Evolutionary conservation across 202 grass and related monocot species (phyloP).

Genomic region (Musa balbisiana): DNA sequence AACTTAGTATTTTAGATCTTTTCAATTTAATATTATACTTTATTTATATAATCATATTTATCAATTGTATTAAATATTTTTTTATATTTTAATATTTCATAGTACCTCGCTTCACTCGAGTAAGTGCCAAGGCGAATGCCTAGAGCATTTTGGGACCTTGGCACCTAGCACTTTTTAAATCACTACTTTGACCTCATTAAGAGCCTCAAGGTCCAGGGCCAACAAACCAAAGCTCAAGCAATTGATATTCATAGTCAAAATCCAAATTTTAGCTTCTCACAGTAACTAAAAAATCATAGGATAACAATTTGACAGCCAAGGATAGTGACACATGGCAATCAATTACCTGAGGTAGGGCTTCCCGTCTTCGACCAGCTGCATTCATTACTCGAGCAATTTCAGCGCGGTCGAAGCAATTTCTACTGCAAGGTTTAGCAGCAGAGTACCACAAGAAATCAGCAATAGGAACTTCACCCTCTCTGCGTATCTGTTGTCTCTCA

Average conservation of each 20-base stretch:
- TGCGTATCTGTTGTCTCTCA: slow-evolving; percentile 91
- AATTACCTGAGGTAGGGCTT: slow-evolving; percentile 85
- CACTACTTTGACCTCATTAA: neutral
- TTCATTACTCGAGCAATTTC: slow-evolving; percentile 99
- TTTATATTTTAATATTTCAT: too few relatives aligned
- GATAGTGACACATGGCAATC: slow-evolving; percentile 11
- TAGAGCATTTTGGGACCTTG: too few relatives aligned
- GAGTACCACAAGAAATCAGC: slow-evolving; percentile 97
- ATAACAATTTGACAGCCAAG: neutral
- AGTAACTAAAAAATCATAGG: slow-evolving; percentile 1
- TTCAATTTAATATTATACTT: too few relatives aligned
- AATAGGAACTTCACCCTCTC: slow-evolving; percentile 86
- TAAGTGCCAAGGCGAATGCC: too few relatives aligned
- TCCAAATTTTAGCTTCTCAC: neutral
- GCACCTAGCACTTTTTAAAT: too few relatives aligned
- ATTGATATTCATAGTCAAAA: neutral
- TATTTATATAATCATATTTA: too few relatives aligned
- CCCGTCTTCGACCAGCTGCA: slow-evolving; percentile 72
- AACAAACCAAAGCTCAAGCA: neutral
- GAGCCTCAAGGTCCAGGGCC: neutral
- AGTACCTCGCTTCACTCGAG: too few relatives aligned
- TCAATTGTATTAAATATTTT: too few relatives aligned
- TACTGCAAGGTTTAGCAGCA: slow-evolving; percentile 78
- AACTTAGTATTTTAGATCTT: too few relatives aligned
- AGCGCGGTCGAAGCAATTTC: slow-evolving; percentile 97